Evolutionary conservation across 2,329 filamentous ascomycete species (phyloP).

Genomic region (Aspergillus clavatus): DNA sequence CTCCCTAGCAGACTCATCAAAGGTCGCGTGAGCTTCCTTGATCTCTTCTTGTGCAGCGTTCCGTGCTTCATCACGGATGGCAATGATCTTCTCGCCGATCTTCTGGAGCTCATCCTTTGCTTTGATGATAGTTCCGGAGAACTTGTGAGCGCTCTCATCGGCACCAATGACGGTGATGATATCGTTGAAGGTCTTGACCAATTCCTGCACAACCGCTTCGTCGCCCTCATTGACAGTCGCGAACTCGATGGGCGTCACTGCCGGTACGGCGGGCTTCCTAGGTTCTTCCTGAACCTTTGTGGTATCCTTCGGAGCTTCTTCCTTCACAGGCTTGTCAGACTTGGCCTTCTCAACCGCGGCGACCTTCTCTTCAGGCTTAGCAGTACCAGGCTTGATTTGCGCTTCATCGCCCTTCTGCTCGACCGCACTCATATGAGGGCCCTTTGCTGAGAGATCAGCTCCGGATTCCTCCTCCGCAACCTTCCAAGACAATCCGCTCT

Average conservation of each 20-base stretch:
- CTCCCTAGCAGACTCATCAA: conserved; percentile 80
- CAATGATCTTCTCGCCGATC: conserved; percentile 72
- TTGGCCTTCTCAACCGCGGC: conserved; percentile 29
- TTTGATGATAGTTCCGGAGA: conserved; percentile 71
- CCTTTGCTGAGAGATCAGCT: conserved; percentile 54
- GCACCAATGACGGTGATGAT: conserved; percentile 91
- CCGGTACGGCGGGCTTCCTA: conserved; percentile 38
- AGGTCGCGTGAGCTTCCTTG: conserved; percentile 65
- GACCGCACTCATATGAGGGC: conserved; percentile 45
- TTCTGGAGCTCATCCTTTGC: conserved; percentile 77
- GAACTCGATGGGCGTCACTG: conserved; percentile 69
- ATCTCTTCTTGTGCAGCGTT: conserved; percentile 72
- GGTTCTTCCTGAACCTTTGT: conserved; percentile 30
- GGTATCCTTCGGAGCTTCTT: conserved; percentile 25
- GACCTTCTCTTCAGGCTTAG: conserved; percentile 26
- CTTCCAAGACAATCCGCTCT: conserved; percentile 79
- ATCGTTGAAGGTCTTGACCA: conserved; percentile 93
- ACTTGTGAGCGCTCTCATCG: conserved; percentile 72
- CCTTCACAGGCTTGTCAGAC: conserved; percentile 24
- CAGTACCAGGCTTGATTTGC: conserved; percentile 22
- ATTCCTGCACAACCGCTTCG: conserved; percentile 84
- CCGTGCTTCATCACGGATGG: conserved; percentile 65
- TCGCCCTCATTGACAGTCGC: conserved; percentile 68
- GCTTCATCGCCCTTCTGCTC: conserved; percentile 24
- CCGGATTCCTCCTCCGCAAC: conserved; percentile 59